Conservation (phyloP, 2,329 filamentous ascomycete species). For the Apiospora malaysiana region DNA sequence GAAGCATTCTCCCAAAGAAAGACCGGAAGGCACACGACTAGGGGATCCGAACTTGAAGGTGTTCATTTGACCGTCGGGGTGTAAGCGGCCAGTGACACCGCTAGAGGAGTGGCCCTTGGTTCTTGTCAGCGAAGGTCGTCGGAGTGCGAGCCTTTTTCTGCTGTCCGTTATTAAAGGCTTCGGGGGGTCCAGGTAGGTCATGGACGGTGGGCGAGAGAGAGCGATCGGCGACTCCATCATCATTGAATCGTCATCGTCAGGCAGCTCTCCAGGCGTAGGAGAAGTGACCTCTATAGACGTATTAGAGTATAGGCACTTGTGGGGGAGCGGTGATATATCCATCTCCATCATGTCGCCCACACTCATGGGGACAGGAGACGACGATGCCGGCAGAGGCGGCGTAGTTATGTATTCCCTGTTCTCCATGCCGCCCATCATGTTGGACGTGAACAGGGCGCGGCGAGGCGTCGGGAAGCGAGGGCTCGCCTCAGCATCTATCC, state of each 20-base stretch:
- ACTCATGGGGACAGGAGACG: constrained; percentile 74
- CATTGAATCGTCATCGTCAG: constrained; percentile 43
- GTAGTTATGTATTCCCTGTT: constrained; percentile 76
- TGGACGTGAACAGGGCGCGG: constrained; percentile 81
- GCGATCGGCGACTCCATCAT: constrained; percentile 63
- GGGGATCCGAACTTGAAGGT: constrained; percentile 75
- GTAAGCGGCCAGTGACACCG: constrained; percentile 64
- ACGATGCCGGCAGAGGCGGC: constrained; percentile 77
- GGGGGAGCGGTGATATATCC: constrained; percentile 92
- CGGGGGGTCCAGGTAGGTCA: constrained; percentile 48
- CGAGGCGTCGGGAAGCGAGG: constrained; percentile 84
- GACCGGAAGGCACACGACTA: constrained; percentile 55
- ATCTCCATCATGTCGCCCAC: constrained; percentile 90
- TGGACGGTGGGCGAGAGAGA: constrained; percentile 49
- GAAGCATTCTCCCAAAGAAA: constrained; percentile 82
- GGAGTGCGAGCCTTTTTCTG: constrained; percentile 66
- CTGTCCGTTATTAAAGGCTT: constrained; percentile 60
- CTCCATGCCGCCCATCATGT: constrained; percentile 65
- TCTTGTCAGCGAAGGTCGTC: constrained; percentile 76
- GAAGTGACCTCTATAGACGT: constrained; percentile 72
- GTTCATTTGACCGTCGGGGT: constrained; percentile 69
- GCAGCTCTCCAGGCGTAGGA: constrained; percentile 66
- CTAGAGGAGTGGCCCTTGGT: constrained; percentile 77
- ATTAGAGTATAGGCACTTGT: constrained; percentile 73
- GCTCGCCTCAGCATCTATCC: constrained; percentile 82